These are phyloP conservation scores for Eimeria maxima DNA, from an alignment of 169 alveolate species.

Conservation along the genomic window DNA sequence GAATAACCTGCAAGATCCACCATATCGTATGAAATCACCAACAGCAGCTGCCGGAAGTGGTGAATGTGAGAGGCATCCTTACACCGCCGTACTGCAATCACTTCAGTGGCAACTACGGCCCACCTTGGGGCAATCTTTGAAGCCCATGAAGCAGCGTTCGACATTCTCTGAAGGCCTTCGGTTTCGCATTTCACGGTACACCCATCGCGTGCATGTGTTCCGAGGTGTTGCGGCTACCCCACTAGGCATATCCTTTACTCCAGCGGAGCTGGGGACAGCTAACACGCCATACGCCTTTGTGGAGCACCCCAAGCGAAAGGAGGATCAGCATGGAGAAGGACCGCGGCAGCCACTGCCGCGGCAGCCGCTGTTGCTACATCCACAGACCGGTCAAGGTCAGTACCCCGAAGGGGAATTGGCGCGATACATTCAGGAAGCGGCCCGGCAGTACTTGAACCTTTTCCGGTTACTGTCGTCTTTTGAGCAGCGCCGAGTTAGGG, in stretches of 20 bases:
- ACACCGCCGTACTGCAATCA: neutral
- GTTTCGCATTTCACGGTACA: constrained; percentile 72
- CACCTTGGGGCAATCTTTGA: neutral
- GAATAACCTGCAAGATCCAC: neutral
- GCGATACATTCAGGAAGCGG: neutral
- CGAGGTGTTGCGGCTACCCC: neutral
- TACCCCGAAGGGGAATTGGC: neutral
- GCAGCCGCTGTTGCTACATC: constrained; percentile 41
- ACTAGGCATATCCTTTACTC: neutral
- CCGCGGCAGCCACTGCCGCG: neutral
- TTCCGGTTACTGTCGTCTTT: constrained; percentile 43
- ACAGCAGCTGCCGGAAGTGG: neutral
- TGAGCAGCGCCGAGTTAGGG: constrained; percentile 69
- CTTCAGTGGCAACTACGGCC: neutral
- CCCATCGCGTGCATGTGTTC: constrained; percentile 79
- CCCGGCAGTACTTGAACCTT: neutral
- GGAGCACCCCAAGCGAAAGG: constrained; percentile 43
- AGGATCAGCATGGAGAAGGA: neutral
- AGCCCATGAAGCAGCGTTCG: neutral
- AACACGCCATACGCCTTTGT: neutral
- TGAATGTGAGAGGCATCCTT: neutral
- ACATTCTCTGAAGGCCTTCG: neutral
- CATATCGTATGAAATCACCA: neutral
- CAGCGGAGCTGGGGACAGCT: neutral
- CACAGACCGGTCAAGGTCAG: neutral